Conservation (phyloP, 83 land plant genomes). For the Diphasiastrum complanatum region DNA sequence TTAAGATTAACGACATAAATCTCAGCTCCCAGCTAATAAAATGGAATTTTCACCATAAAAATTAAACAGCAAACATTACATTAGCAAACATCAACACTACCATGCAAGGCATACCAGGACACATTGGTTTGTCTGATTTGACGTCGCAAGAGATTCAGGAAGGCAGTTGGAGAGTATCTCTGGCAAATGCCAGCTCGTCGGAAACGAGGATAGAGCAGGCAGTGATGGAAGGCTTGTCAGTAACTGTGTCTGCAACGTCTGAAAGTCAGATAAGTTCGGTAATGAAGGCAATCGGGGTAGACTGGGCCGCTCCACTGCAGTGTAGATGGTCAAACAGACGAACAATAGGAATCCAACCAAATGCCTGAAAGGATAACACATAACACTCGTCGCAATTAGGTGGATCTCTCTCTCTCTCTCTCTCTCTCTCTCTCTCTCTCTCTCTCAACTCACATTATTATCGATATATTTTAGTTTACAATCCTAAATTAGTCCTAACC, state of each 20-base stretch:
- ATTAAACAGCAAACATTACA: slow-evolving; percentile 14
- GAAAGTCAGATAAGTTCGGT: neutral
- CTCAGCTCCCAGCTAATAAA: neutral
- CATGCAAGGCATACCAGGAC: slow-evolving; percentile 3
- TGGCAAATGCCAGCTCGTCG: slow-evolving; percentile 8
- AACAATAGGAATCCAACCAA: slow-evolving; percentile 21
- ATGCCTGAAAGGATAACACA: slow-evolving; percentile 16
- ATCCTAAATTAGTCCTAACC: no score
- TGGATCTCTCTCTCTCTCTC: no score
- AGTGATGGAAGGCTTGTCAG: neutral
- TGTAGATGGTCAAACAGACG: slow-evolving; percentile 19
- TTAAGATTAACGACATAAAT: neutral
- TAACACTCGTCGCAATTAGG: neutral
- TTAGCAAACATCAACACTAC: neutral
- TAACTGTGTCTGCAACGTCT: slow-evolving; percentile 12
- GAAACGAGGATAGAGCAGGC: neutral
- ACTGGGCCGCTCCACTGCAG: slow-evolving; percentile 8
- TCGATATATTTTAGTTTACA: no score
- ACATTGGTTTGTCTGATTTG: slow-evolving; percentile 13
- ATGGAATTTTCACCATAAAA: slow-evolving; percentile 1
- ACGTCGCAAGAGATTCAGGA: slow-evolving; percentile 3
- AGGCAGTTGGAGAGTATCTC: slow-evolving; percentile 14
- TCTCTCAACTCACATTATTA: no score
- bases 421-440: no score
- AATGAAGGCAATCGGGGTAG: slow-evolving; percentile 4